phyloP scores from a whole-genome alignment of 148 eudicot species.

The Fagopyrum esculentum region DNA sequence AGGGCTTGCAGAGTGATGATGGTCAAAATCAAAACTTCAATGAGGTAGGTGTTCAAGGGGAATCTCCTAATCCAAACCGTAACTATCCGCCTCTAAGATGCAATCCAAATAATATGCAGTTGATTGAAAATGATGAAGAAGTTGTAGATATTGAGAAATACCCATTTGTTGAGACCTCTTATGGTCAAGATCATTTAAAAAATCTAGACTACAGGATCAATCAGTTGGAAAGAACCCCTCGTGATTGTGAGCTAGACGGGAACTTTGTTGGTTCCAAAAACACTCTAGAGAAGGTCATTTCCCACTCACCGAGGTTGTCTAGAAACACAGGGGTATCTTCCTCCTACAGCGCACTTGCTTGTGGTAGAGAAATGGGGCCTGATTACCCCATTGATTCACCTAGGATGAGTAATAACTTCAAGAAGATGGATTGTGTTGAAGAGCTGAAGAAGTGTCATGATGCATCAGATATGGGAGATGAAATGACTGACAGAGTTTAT shows the following conservation, averaged over 20 bases:
- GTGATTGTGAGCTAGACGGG: constrained; percentile 37
- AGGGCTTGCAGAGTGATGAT: constrained; percentile 39
- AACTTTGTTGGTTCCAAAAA: constrained; percentile 34
- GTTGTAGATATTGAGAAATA: constrained; percentile 58
- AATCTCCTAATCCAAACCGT: constrained; percentile 29
- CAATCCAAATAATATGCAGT: constrained; percentile 40
- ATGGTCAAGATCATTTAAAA: constrained; percentile 48
- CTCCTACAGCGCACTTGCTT: constrained; percentile 41
- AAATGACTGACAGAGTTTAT: constrained; percentile 76
- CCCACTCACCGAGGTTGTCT: constrained; percentile 50
- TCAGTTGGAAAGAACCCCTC: constrained; percentile 64
- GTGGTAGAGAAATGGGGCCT: constrained; percentile 24
- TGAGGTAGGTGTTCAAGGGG: constrained; percentile 32
- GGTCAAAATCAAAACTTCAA: constrained; percentile 37
- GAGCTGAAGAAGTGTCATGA: constrained; percentile 48
- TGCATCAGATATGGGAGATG: constrained; percentile 61
- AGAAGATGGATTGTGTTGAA: constrained; percentile 37
- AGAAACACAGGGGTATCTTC: constrained; percentile 46
- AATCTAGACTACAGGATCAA: constrained; percentile 71
- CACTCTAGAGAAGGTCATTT: constrained; percentile 59
- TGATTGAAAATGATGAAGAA: constrained; percentile 45
- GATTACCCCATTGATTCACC: constrained; percentile 50
- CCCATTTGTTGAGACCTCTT: constrained; percentile 64
- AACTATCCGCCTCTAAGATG: constrained; percentile 78
- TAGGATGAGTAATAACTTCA: constrained; percentile 43